phyloP scores from a whole-genome alignment of 805 yeast genomes.

The Candida hispaniensis region DNA sequence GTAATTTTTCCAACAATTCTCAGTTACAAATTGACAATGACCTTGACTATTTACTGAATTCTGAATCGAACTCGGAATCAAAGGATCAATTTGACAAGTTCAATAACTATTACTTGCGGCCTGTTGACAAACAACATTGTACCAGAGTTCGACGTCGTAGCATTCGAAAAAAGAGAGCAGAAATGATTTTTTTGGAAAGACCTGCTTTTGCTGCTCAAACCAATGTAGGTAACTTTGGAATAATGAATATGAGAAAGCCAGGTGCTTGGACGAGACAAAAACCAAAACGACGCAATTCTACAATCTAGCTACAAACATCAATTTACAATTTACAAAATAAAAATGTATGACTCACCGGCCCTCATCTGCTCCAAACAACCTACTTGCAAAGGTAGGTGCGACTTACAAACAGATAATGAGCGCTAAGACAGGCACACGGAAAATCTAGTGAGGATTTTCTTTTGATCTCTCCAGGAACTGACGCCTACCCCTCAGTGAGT shows the following conservation, averaged over 20 bases:
- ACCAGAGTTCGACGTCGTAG: too few relatives aligned
- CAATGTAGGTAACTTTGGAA: conserved; percentile 20
- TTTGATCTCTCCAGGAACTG: conserved; percentile 60
- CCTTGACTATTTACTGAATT: too few relatives aligned
- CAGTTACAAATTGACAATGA: too few relatives aligned
- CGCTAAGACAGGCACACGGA: conserved; percentile 45
- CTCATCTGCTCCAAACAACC: conserved; percentile 33
- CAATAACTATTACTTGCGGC: too few relatives aligned
- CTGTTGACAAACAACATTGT: too few relatives aligned
- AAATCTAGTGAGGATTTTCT: conserved; percentile 26
- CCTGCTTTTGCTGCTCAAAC: conserved; percentile 22
- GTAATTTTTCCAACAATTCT: too few relatives aligned
- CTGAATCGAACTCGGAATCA: too few relatives aligned
- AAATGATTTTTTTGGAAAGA: conserved; percentile 19
- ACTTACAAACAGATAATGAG: conserved; percentile 36
- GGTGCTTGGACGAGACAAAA: conserved; percentile 23
- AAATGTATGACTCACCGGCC: conserved; percentile 62
- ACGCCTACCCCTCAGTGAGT: conserved; percentile 43
- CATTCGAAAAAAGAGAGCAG: conserved; percentile 22
- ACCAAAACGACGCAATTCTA: conserved; percentile 5
- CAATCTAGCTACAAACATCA: background rate
- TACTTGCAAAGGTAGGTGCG: conserved; percentile 33
- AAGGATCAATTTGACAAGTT: too few relatives aligned
- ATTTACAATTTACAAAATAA: background rate
- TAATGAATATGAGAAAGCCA: conserved; percentile 21